These are phyloP conservation scores for Metarhizium album DNA, from an alignment of 2,329 filamentous ascomycete genomes.

Conservation along the genomic window DNA sequence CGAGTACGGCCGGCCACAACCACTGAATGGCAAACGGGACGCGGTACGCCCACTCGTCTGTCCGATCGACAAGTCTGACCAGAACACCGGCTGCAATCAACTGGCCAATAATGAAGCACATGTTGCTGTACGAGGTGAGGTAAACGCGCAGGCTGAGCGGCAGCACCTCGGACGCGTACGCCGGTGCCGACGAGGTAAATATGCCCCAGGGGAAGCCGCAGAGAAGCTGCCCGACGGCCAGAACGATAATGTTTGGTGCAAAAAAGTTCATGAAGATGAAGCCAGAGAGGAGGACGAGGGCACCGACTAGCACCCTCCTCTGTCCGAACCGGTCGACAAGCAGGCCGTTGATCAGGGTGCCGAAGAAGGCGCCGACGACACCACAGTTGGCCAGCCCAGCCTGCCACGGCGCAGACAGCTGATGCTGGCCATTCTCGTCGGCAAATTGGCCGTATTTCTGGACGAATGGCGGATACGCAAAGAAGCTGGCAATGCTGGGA, in stretches of 20 bases:
- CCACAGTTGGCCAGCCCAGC: no score
- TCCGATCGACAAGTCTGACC: conserved; percentile 15
- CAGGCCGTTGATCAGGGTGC: no score
- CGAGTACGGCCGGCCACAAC: conserved; percentile 31
- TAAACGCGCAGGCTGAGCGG: conserved; percentile 30
- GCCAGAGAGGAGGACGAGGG: conserved; percentile 21
- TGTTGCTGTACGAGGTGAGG: conserved; percentile 30
- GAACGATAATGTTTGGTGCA: conserved; percentile 23
- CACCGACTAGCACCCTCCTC: conserved; percentile 42
- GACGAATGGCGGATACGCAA: no score
- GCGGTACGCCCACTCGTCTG: conserved; percentile 23
- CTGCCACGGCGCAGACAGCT: no score
- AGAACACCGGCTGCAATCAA: conserved; percentile 34
- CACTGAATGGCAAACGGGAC: conserved; percentile 33
- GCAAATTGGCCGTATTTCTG: no score
- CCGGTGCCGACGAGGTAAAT: conserved; percentile 30
- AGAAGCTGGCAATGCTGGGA: no score
- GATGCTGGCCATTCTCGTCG: no score
- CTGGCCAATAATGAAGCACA: conserved; percentile 35
- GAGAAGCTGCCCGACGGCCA: conserved; percentile 34
- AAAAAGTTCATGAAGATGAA: conserved; percentile 24
- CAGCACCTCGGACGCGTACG: conserved; percentile 34
- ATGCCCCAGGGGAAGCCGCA: conserved; percentile 33
- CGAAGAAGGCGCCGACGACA: conserved; percentile 42
- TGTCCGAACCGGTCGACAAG: conserved; percentile 24